Conservation (phyloP, 306 rosid genomes). For the Neltuma alba region DNA sequence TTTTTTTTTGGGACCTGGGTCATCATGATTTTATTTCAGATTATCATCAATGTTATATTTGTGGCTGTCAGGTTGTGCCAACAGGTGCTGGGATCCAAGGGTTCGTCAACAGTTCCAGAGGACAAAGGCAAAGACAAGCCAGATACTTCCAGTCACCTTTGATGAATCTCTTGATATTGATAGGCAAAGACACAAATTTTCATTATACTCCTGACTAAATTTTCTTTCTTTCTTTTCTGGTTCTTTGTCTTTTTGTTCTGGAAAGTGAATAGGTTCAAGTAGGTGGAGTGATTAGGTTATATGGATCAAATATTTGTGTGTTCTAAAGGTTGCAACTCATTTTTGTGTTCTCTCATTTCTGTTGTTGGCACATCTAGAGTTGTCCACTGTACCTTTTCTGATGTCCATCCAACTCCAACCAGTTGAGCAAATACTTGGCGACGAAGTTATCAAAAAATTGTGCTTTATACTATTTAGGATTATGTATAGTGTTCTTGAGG, state of each 20-base stretch:
- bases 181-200: slow-evolving; percentile 35
- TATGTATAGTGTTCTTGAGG: neutral
- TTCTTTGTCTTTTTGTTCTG: neutral
- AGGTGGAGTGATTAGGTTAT: slow-evolving; percentile 23
- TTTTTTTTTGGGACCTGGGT: too few species aligned
- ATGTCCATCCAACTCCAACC: neutral
- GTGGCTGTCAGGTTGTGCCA: slow-evolving; percentile 63
- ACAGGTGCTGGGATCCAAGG: slow-evolving; percentile 49
- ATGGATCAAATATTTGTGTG: slow-evolving; percentile 15
- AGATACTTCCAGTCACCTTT: slow-evolving; percentile 37
- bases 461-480: neutral
- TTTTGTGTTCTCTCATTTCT: slow-evolving; percentile 17
- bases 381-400: neutral
- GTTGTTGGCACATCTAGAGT: neutral
- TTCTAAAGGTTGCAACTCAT: slow-evolving; percentile 25
- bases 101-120: slow-evolving; percentile 46
- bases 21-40: slow-evolving; percentile 19
- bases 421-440: neutral
- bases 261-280: slow-evolving; percentile 29
- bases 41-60: slow-evolving; percentile 12
- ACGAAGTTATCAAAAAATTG: neutral
- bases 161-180: slow-evolving; percentile 28
- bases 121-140: slow-evolving; percentile 49
- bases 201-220: slow-evolving; percentile 40
- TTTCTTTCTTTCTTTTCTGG: neutral